Evolutionary conservation across 176 grass and related monocot genomes (phyloP), one percentile per base, ranked within the genome.

Genomic region (Phyllostachys edulis): DNA sequence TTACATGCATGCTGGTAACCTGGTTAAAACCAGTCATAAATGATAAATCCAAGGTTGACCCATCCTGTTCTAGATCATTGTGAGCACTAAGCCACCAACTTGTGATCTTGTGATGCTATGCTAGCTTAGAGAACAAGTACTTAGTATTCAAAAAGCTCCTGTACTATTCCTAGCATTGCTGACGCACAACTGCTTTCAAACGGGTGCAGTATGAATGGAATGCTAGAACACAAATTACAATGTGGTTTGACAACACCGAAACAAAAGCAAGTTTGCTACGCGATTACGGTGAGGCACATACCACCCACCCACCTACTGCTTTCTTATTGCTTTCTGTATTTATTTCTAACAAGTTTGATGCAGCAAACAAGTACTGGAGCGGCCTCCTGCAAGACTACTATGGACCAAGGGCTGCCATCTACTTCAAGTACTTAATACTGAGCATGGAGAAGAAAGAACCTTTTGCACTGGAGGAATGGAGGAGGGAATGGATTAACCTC

Each of bases 331-430:
- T 69, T 21, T 7, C 11, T 62, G 21, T 40, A 21, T 23, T 21
- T 5, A 6, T 65, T 70, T 50, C 34, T 85, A 73, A 79, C 34
- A 18, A 54, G 24, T 66, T 85, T 38, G 27, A 14, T 79, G 36
- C 91, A 97, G 94, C 89, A 82, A 97, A 97, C 82, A 97, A 94
- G 71, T 97, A 97, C 71, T 97, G 94, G 94, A 94, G 89, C 16
- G 94, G 91, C 62, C 85, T 97, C 52, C 79, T 97, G 69, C 61
- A 24, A 63, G 91, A 90, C 39, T 97, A 97, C 69, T 97, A 97
- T 4, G 71, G 89, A 34, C 91, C 91, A 40, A 89, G 94, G 7
- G 91, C 94, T 17, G 80, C 79, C 70, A 82, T 97, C 66, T 97
- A 97, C 80, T 94, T 97, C 71, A 88, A 94, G 51, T 70, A 90